Conservation (phyloP, 495 filamentous ascomycete genomes). For the Cairneyella variabilis region DNA sequence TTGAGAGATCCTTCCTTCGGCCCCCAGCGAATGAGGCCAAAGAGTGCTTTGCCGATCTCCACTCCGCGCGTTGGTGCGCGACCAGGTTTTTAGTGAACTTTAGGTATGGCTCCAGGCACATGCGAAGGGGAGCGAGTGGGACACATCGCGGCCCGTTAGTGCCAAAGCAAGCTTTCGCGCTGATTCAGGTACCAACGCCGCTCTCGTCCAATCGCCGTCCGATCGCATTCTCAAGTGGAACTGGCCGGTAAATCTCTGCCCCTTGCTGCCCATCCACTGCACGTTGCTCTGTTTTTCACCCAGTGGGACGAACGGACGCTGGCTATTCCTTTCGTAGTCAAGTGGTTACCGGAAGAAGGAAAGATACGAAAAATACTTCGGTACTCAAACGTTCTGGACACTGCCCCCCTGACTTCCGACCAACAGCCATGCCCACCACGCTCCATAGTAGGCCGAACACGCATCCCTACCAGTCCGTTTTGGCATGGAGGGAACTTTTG, state of each 20-base stretch:
- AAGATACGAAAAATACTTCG: background rate
- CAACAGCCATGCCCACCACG: background rate
- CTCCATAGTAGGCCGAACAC: background rate
- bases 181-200: conserved; percentile 2
- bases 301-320: background rate
- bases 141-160: background rate
- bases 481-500: background rate
- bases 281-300: background rate
- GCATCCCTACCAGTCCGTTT: background rate
- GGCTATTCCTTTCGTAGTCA: background rate
- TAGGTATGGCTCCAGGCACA: background rate
- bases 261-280: background rate
- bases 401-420: background rate
- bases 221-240: conserved; percentile 9
- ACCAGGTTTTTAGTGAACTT: background rate
- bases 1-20: too few species aligned
- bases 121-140: background rate
- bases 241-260: conserved; percentile 2
- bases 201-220: background rate
- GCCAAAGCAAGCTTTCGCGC: background rate
- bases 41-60: background rate
- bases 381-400: background rate
- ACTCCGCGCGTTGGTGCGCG: background rate
- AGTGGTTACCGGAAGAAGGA: background rate
- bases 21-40: too few species aligned